Evolutionary conservation across 1,284 basidiomycete genomes (phyloP).

Genomic region (Golubevia pallescens): DNA sequence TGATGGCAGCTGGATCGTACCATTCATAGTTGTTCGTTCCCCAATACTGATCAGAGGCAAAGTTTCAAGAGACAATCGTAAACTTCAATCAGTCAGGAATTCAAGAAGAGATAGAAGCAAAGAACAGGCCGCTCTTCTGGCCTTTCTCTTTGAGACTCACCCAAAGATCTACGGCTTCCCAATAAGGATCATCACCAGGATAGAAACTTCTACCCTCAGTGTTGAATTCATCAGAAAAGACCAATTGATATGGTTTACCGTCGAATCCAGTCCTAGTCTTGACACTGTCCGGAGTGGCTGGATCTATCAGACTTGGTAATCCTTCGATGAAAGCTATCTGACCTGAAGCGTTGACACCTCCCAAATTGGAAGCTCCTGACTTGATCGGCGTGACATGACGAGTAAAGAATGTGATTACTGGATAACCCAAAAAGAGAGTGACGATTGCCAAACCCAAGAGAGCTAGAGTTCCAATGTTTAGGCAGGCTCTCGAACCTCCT

Average conservation of each 20-base stretch:
- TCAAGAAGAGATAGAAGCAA: no score
- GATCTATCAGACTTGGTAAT: slow-evolving; percentile 28
- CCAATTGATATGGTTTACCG: slow-evolving; percentile 30
- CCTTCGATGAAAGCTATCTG: slow-evolving; percentile 39
- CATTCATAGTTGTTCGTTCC: slow-evolving; percentile 31
- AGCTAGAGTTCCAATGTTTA: slow-evolving; percentile 48
- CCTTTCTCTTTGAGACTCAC: slow-evolving; percentile 3
- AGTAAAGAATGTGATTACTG: slow-evolving; percentile 42
- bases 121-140: no score
- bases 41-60: no score
- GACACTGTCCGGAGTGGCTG: slow-evolving; percentile 30
- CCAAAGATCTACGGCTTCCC: slow-evolving; percentile 47
- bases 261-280: slow-evolving; percentile 26
- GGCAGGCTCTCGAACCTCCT: slow-evolving; percentile 26
- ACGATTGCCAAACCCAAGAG: slow-evolving; percentile 42
- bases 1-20: slow-evolving; percentile 58
- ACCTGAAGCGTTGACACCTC: slow-evolving; percentile 50
- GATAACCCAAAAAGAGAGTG: slow-evolving; percentile 57
- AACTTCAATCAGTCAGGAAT: no score
- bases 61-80: no score
- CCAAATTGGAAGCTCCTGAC: slow-evolving; percentile 35
- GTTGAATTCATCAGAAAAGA: slow-evolving; percentile 54
- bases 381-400: slow-evolving; percentile 21
- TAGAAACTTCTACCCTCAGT: slow-evolving; percentile 45
- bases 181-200: slow-evolving; percentile 54